Conservation (phyloP, 2,329 filamentous ascomycete genomes). For the Aspergillus melleus region DNA sequence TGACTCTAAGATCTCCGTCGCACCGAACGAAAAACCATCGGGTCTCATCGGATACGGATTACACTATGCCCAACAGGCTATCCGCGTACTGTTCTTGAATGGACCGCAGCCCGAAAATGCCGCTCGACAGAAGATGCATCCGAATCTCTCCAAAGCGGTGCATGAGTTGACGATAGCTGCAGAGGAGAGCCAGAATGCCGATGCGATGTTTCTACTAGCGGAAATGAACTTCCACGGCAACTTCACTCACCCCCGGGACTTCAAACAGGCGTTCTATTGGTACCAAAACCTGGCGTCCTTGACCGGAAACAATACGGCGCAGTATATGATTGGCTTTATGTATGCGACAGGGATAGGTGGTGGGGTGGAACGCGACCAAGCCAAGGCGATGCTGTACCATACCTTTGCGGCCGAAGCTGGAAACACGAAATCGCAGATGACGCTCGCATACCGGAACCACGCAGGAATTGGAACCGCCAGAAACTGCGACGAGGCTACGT, state of each 20-base stretch:
- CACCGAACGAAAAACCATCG: conserved; percentile 49
- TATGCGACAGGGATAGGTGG: conserved; percentile 89
- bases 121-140: conserved; percentile 33
- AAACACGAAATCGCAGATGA: conserved; percentile 88
- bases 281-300: conserved; percentile 75
- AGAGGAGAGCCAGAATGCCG: conserved; percentile 57
- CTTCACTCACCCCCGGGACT: conserved; percentile 80
- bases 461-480: conserved; percentile 81
- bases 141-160: conserved; percentile 58
- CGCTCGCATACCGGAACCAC: conserved; percentile 81
- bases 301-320: conserved; percentile 85
- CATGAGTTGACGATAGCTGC: conserved; percentile 60
- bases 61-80: conserved; percentile 63
- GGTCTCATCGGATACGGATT: conserved; percentile 58
- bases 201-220: conserved; percentile 85
- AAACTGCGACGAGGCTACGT: conserved; percentile 79
- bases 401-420: conserved; percentile 86
- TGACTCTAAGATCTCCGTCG: conserved; percentile 25
- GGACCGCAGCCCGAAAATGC: conserved; percentile 51
- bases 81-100: conserved; percentile 66
- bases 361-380: conserved; percentile 80
- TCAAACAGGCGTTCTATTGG: conserved; percentile 73
- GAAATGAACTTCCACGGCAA: conserved; percentile 98
- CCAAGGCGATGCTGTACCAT: conserved; percentile 88
- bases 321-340: conserved; percentile 94